phyloP scores from a whole-genome alignment of 208 protist species.

The Trypanosoma caninum region DNA sequence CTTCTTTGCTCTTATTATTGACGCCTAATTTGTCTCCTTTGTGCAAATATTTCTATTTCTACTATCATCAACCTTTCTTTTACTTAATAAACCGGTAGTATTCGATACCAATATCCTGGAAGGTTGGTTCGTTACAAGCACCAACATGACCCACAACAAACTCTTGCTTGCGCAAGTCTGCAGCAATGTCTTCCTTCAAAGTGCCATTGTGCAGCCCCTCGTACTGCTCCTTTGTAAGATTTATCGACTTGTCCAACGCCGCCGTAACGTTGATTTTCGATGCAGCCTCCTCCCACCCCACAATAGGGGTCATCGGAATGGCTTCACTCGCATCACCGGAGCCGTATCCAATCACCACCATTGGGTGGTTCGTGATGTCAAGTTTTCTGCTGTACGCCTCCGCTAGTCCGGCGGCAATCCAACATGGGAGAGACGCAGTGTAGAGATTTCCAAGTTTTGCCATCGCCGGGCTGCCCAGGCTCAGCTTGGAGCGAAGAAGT shows the following conservation, averaged over 20 bases:
- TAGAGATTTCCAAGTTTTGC: constrained; percentile 90
- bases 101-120: constrained; percentile 90
- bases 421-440: constrained; percentile 88
- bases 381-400: constrained; percentile 78
- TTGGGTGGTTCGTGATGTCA: constrained; percentile 79
- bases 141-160: constrained; percentile 83
- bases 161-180: constrained; percentile 56
- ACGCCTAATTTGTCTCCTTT: background rate
- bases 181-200: constrained; percentile 65
- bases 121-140: constrained; percentile 73
- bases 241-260: constrained; percentile 70
- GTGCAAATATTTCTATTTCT: too few species aligned
- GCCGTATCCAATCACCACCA: constrained; percentile 90
- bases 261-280: constrained; percentile 70
- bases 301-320: constrained; percentile 84
- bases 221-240: constrained; percentile 77
- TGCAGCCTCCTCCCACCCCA: constrained; percentile 75
- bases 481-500: constrained; percentile 84
- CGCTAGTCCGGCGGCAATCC: constrained; percentile 86
- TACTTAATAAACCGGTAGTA: constrained; percentile 85
- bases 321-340: constrained; percentile 84
- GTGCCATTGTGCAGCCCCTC: constrained; percentile 77
- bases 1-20: background rate
- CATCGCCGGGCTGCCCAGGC: constrained; percentile 81
- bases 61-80: constrained; percentile 1